These are phyloP conservation scores for Collybiopsis confluens DNA, from an alignment of 768 basidiomycete species.

Conservation along the genomic window DNA sequence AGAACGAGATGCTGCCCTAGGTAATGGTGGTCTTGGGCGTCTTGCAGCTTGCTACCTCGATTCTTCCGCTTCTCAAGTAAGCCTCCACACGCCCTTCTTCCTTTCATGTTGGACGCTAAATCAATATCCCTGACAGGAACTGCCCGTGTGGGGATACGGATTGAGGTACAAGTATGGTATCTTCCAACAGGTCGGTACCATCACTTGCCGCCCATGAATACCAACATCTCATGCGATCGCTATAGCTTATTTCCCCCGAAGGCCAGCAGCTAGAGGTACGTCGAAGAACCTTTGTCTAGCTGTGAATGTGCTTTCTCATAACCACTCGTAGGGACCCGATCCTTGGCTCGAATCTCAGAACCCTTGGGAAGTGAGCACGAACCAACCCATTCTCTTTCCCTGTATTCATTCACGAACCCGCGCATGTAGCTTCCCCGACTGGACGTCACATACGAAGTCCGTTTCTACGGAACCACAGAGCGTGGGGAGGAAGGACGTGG, in stretches of 20 bases:
- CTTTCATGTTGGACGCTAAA: conserved; percentile 28
- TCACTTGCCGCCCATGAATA: not conserved
- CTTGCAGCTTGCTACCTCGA: conserved; percentile 98
- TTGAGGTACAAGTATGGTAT: conserved; percentile 92
- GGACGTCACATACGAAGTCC: conserved; percentile 80
- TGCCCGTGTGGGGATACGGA: conserved; percentile 96
- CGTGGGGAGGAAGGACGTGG: conserved; percentile 58
- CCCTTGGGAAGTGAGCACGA: conserved; percentile 64
- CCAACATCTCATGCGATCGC: not conserved
- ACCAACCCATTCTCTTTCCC: not conserved
- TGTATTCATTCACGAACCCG: not conserved
- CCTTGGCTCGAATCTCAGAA: conserved; percentile 89
- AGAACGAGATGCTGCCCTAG: conserved; percentile 92
- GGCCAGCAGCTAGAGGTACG: conserved; percentile 73
- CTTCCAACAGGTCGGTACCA: conserved; percentile 63
- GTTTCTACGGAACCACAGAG: conserved; percentile 87
- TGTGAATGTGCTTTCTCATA: not conserved
- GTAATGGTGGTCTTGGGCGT: conserved; percentile 93
- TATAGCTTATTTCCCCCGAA: conserved; percentile 75
- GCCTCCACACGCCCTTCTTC: conserved; percentile 28
- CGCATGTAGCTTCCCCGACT: conserved; percentile 56
- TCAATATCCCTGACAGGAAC: conserved; percentile 47
- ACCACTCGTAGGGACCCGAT: conserved; percentile 64
- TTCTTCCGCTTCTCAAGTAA: conserved; percentile 80
- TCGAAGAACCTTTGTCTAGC: not conserved